Percentiles rank a stretch among this genome's conserved stretches.
These are phyloP conservation scores for Plantago major DNA, from an alignment of 257 asterid genomes.

Conservation along the genomic window DNA sequence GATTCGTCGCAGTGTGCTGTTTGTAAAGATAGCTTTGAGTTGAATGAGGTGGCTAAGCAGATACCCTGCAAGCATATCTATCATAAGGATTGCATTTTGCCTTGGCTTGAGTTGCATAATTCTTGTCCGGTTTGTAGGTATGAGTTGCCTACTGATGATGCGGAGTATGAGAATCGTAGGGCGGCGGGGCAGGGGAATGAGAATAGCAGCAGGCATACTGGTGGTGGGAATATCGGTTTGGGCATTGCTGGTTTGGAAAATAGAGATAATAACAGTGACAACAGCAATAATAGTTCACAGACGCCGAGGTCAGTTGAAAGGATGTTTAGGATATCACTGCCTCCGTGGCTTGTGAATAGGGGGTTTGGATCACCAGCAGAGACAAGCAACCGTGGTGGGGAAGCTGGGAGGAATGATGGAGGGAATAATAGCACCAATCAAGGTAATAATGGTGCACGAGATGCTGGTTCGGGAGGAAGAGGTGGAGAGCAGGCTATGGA, in stretches of 20 bases:
- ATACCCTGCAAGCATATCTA: conserved; percentile 83
- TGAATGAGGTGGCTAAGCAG: conserved; percentile 53
- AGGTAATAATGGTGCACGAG: too few relatives aligned
- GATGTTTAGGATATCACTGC: too few relatives aligned
- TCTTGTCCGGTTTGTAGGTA: conserved; percentile 80
- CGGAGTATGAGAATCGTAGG: conserved; percentile 54
- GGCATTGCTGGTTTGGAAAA: conserved; percentile 28
- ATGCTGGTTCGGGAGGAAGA: too few relatives aligned
- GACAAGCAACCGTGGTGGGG: too few relatives aligned
- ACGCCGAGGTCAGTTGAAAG: too few relatives aligned
- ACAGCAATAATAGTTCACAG: too few relatives aligned
- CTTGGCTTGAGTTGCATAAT: conserved; percentile 82
- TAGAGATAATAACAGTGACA: too few relatives aligned
- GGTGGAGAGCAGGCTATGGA: too few relatives aligned
- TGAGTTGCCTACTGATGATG: conserved; percentile 83
- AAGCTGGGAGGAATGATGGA: too few relatives aligned
- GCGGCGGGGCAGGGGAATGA: conserved; percentile 19
- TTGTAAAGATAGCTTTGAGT: conserved; percentile 72
- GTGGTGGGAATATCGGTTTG: conserved; percentile 34
- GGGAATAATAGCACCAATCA: too few relatives aligned
- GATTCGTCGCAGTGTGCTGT: conserved; percentile 81
- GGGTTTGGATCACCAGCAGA: too few relatives aligned
- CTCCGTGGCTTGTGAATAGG: too few relatives aligned
- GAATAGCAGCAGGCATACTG: conserved; percentile 7
- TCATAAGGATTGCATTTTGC: conserved; percentile 66